Conservation (phyloP, 352 stramenopile species). For the Globisporangium spinosum region DNA sequence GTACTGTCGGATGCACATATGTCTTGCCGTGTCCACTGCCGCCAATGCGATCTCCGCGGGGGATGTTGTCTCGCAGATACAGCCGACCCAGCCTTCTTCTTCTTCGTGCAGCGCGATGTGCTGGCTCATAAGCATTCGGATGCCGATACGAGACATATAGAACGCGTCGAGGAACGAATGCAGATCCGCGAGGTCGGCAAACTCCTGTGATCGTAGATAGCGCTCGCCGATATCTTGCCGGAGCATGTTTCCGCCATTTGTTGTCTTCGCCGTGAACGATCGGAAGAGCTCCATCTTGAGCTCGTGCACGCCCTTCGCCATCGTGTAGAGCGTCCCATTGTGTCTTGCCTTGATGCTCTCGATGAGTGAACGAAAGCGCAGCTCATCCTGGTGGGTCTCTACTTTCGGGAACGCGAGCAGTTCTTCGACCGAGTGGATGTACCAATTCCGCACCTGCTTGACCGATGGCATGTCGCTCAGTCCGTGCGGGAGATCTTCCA, state of each 20-base stretch:
- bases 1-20: conserved; percentile 99
- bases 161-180: conserved; percentile 99
- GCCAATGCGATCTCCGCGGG: conserved; percentile 95
- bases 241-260: conserved; percentile 17
- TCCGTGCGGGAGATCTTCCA: conserved; percentile 93
- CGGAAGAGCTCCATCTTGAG: conserved; percentile 90
- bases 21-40: conserved; percentile 96
- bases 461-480: conserved; percentile 93
- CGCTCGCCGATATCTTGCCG: conserved; percentile 59
- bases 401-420: conserved; percentile 86
- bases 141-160: conserved; percentile 99
- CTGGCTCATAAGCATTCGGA: conserved; percentile 99
- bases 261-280: conserved; percentile 53
- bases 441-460: conserved; percentile 95
- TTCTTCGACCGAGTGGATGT: conserved; percentile 96
- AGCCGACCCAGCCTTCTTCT: conserved; percentile 85
- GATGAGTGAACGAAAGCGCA: conserved; percentile 92
- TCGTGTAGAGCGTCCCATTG: conserved; percentile 97
- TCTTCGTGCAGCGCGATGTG: conserved; percentile 96
- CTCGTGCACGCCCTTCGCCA: conserved; percentile 98
- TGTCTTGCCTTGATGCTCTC: conserved; percentile 97
- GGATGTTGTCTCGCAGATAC: conserved; percentile 96
- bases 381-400: conserved; percentile 85
- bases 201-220: conserved; percentile 75
- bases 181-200: conserved; percentile 91